Percentiles rank a stretch among this genome's conserved stretches.
Evolutionary conservation across 352 stramenopile species (phyloP).

Genomic region (Pythium grandisporangium): DNA sequence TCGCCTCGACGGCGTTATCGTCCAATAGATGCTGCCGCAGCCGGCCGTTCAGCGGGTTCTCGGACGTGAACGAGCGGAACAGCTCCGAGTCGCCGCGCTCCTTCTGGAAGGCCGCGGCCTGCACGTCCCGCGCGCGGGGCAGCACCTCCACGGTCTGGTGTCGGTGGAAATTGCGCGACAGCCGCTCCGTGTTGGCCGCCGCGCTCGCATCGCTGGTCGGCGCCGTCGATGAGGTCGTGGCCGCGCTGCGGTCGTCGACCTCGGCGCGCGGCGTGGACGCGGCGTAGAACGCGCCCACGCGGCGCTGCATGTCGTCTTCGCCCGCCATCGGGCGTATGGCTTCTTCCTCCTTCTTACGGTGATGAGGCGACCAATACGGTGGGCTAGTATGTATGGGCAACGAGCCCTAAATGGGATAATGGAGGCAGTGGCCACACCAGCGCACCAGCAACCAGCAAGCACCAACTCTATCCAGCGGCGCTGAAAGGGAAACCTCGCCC

Average conservation of each 20-base stretch:
- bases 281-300: background rate
- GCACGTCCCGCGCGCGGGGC: slow-evolving; percentile 15
- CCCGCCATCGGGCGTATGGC: slow-evolving; percentile 1
- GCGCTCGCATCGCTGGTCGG: slow-evolving; percentile 1
- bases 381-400: too few relatives aligned
- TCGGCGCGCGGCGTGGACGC: slow-evolving; percentile 1
- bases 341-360: too few relatives aligned
- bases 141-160: slow-evolving; percentile 73
- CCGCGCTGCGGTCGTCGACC: slow-evolving; percentile 3
- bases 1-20: slow-evolving; percentile 22
- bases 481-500: too few relatives aligned
- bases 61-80: slow-evolving; percentile 66
- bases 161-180: slow-evolving; percentile 43
- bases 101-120: slow-evolving; percentile 23
- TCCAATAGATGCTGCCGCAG: slow-evolving; percentile 47
- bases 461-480: too few relatives aligned
- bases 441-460: too few relatives aligned
- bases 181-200: slow-evolving; percentile 5
- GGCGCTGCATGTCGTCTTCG: background rate
- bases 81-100: slow-evolving; percentile 46
- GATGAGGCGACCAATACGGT: too few relatives aligned
- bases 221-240: slow-evolving; percentile 5
- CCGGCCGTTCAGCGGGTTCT: slow-evolving; percentile 42
- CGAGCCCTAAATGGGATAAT: too few relatives aligned
- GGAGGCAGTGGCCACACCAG: too few relatives aligned